Percentiles rank a stretch among this genome's conserved stretches.
Conservation (phyloP, 2,329 filamentous ascomycete genomes). For the Acephala macrosclerotiorum region DNA sequence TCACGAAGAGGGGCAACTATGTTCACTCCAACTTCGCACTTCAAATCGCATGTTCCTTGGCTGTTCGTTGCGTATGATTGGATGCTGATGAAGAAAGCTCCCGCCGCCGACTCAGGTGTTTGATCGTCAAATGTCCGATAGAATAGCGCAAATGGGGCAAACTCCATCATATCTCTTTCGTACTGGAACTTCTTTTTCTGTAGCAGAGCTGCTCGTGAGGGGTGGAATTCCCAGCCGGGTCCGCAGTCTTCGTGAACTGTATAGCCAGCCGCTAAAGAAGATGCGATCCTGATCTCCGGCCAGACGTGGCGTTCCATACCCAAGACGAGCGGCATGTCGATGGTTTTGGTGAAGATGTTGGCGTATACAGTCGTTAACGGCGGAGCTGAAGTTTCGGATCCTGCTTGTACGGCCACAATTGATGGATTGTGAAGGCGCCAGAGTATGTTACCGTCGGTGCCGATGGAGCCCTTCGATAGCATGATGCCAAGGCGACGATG, state of each 20-base stretch:
- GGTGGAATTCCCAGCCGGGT: background rate
- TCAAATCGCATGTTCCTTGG: background rate
- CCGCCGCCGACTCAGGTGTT: background rate
- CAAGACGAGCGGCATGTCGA: background rate
- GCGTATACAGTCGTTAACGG: background rate
- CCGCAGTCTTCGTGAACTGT: background rate
- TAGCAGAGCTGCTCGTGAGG: background rate
- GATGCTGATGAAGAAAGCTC: constrained; percentile 1
- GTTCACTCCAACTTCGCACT: background rate
- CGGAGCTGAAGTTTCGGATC: background rate
- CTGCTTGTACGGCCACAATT: background rate
- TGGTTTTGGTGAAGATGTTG: background rate
- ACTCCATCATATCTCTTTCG: background rate
- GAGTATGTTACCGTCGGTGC: background rate
- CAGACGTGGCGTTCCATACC: background rate
- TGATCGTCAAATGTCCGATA: background rate
- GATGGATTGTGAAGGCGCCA: constrained; percentile 6
- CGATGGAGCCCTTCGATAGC: background rate
- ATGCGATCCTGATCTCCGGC: background rate
- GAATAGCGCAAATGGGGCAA: background rate
- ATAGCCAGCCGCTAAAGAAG: background rate
- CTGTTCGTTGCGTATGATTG: background rate
- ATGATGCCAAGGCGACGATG: background rate
- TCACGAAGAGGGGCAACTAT: background rate
- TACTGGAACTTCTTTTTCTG: background rate